These are phyloP conservation scores for Trebouxia sp. DNA, from an alignment of 139 green algal genomes.

Conservation along the genomic window DNA sequence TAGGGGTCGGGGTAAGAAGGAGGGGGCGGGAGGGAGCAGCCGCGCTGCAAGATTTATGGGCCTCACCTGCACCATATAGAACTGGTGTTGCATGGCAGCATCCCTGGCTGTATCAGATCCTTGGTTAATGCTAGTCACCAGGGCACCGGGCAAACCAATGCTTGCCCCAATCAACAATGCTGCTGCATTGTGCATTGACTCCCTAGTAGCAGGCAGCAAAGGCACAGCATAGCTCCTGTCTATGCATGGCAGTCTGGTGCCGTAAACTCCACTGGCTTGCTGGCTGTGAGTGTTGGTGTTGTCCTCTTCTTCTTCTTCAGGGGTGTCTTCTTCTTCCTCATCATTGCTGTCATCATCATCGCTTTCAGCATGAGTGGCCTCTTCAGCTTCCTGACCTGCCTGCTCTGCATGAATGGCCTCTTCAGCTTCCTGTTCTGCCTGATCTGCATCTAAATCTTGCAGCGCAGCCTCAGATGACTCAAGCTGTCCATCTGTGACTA, in stretches of 20 bases:
- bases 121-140: too few relatives aligned
- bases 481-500: too few relatives aligned
- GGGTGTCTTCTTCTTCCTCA: background rate
- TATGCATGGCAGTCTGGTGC: background rate
- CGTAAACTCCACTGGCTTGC: background rate
- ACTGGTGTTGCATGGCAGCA: background rate
- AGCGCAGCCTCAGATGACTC: background rate
- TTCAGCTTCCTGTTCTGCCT: too few relatives aligned
- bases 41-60: background rate
- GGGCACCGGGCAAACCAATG: background rate
- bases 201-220: background rate
- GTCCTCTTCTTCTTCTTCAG: background rate
- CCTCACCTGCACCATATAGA: background rate
- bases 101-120: too few relatives aligned
- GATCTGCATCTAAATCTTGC: background rate
- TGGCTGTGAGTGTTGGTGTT: background rate
- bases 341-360: background rate
- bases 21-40: too few relatives aligned
- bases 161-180: too few relatives aligned
- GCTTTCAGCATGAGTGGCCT: background rate
- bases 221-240: conserved; percentile 4
- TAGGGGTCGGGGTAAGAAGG: too few relatives aligned
- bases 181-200: conserved; percentile 5
- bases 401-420: conserved; percentile 8
- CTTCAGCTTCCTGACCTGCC: too few relatives aligned